These are phyloP conservation scores for Rosa chinensis DNA, from an alignment of 306 rosid genomes.

Conservation along the genomic window DNA sequence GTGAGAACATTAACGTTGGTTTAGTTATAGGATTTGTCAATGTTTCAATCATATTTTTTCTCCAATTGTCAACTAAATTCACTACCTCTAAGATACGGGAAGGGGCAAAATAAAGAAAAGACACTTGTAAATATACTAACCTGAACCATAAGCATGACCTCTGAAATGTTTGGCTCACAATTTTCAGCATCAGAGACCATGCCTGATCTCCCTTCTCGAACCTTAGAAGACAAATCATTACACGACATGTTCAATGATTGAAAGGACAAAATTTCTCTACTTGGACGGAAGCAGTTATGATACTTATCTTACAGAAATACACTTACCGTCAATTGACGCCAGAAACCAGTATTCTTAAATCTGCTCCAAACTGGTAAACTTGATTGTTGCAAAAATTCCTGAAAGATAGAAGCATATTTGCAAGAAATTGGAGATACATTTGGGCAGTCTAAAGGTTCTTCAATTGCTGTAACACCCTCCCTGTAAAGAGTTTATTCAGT, in stretches of 20 bases:
- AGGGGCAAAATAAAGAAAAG: background rate
- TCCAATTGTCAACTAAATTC: constrained; percentile 16
- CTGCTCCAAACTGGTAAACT: constrained; percentile 86
- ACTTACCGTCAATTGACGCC: constrained; percentile 93
- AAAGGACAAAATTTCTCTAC: constrained; percentile 7
- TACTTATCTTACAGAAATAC: constrained; percentile 10
- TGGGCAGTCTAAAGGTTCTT: constrained; percentile 86
- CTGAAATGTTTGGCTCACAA: constrained; percentile 52
- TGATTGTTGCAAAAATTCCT: constrained; percentile 80
- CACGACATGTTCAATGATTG: constrained; percentile 1
- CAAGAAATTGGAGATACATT: constrained; percentile 72
- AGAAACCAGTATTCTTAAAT: constrained; percentile 85
- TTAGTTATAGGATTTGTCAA: constrained; percentile 7
- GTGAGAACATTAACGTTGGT: background rate
- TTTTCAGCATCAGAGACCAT: constrained; percentile 45
- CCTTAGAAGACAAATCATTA: constrained; percentile 43
- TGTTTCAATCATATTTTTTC: constrained; percentile 5
- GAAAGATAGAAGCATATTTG: constrained; percentile 80
- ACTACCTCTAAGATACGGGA: constrained; percentile 6
- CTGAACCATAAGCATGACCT: constrained; percentile 92
- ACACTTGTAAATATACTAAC: constrained; percentile 30
- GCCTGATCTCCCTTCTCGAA: constrained; percentile 82
- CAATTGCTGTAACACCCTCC: constrained; percentile 98
- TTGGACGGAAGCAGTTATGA: constrained; percentile 17
- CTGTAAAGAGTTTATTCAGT: constrained; percentile 46